A percentile compares a stretch with the other conserved stretches of the same genome.
These are phyloP conservation scores for Talaromyces liani DNA, from an alignment of 495 filamentous ascomycete species.

Conservation along the genomic window DNA sequence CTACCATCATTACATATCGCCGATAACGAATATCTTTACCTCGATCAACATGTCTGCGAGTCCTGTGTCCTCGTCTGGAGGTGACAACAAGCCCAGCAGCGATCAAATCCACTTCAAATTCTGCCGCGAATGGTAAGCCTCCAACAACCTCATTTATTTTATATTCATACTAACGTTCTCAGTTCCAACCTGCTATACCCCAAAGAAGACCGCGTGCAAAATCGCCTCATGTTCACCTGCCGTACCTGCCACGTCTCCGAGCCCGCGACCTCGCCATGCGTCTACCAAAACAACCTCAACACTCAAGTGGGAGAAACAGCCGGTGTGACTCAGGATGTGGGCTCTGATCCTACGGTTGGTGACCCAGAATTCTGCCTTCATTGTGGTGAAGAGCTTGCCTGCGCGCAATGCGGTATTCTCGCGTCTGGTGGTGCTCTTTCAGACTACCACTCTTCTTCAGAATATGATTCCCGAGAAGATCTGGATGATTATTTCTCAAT, in stretches of 20 bases:
- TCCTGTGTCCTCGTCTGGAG: slow-evolving; percentile 47
- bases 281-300: slow-evolving; percentile 86
- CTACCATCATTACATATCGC: not conserved
- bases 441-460: slow-evolving; percentile 12
- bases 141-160: slow-evolving; percentile 8
- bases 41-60: slow-evolving; percentile 47
- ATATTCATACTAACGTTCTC: slow-evolving; percentile 12
- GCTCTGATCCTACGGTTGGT: slow-evolving; percentile 96
- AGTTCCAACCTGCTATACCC: slow-evolving; percentile 97
- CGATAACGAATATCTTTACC: not conserved
- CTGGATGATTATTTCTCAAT: slow-evolving; percentile 5
- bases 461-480: slow-evolving; percentile 7
- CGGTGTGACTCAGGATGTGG: slow-evolving; percentile 94
- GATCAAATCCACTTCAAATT: slow-evolving; percentile 93
- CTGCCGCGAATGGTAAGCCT: slow-evolving; percentile 81
- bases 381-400: slow-evolving; percentile 46
- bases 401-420: slow-evolving; percentile 33
- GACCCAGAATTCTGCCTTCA: slow-evolving; percentile 42
- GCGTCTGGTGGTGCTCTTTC: slow-evolving; percentile 11
- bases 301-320: slow-evolving; percentile 89
- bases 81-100: slow-evolving; percentile 45
- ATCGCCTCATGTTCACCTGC: slow-evolving; percentile 68
- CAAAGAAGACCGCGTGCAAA: slow-evolving; percentile 69
- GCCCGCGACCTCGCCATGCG: slow-evolving; percentile 73
- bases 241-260: slow-evolving; percentile 88